Evolutionary conservation across 768 basidiomycete genomes (phyloP), one percentile per base, ranked within the genome.

Genomic region (Lyophyllum semitale): DNA sequence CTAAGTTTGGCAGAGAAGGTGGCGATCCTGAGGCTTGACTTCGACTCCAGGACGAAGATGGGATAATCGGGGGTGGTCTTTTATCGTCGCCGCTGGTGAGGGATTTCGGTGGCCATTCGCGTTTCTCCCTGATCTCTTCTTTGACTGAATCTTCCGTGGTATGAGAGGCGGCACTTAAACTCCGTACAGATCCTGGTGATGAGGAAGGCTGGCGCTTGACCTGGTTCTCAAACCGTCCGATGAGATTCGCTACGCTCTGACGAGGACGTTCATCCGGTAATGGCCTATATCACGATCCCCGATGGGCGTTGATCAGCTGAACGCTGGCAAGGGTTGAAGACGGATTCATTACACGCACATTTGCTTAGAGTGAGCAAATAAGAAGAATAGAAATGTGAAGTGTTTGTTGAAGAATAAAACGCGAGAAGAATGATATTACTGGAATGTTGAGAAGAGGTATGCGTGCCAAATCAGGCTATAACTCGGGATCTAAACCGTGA

Each of bases 231-330:
- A 94, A 94, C 55, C 88, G 83, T 48, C 92, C 92, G 65, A 94
- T 94, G 73, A 94, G 87, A 68, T 93, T 94, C 59, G 92, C 92
- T 45, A 94, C 92, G 64, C 88, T 91, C 68, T 83, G 84, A 56
- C 92, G 88, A 46, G 91, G 91, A 66, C 88, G 83, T 74, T 94
- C 92, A 78, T 93, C 91, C 71, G 92, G 91, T 59, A 92, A 73
- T 52, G 89, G 88, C 91, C 91, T 93, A 66, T 25, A 43, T 48
- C n/a, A 53, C 41, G 51, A 59, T 57, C 42, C 57, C 38, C 32
- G 45, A 53, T 55, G 38, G 30, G 41, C n/a, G 40, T 32, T 13
- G 38, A 54, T 54, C 48, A 50, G 43, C 44, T 46, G 18, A 37
- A 29, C 13, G 35, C 43, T 26, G 44, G 38, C 44, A 54, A 22